Evolutionary conservation across 1,284 basidiomycete genomes (phyloP).

Genomic region (Naganishia sp.): DNA sequence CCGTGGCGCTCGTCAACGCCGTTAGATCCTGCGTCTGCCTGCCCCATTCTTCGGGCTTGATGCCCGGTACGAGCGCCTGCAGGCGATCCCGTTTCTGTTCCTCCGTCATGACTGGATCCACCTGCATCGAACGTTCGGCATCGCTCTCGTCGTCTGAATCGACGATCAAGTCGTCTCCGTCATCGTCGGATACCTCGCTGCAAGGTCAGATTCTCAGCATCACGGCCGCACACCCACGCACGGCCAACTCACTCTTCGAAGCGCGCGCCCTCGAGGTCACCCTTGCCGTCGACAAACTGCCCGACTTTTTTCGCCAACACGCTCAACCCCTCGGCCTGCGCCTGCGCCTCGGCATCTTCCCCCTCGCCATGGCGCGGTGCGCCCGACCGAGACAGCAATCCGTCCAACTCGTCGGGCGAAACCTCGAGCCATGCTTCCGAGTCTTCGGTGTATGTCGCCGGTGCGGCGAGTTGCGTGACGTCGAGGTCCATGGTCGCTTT

Average conservation of each 20-base stretch:
- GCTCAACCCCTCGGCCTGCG: slow-evolving; percentile 69
- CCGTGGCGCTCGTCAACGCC: slow-evolving; percentile 53
- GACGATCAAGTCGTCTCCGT: slow-evolving; percentile 54
- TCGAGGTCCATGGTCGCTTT: slow-evolving; percentile 36
- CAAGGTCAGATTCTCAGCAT: neutral
- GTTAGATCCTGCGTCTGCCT: slow-evolving; percentile 37
- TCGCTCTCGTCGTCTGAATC: slow-evolving; percentile 48
- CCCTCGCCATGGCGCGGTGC: slow-evolving; percentile 30
- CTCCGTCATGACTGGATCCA: slow-evolving; percentile 38
- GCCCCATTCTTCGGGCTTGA: slow-evolving; percentile 55
- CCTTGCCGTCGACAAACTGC: slow-evolving; percentile 80
- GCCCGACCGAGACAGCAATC: slow-evolving; percentile 40
- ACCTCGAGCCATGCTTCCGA: slow-evolving; percentile 50
- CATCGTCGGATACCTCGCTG: slow-evolving; percentile 50
- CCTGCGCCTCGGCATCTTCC: slow-evolving; percentile 59
- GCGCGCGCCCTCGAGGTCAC: slow-evolving; percentile 77
- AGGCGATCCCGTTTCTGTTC: slow-evolving; percentile 46
- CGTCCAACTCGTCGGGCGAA: slow-evolving; percentile 52
- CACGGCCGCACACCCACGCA: too few relatives aligned
- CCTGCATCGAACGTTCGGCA: slow-evolving; percentile 38
- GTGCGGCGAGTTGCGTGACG: slow-evolving; percentile 18
- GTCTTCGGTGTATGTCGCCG: slow-evolving; percentile 41
- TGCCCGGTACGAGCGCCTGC: slow-evolving; percentile 51
- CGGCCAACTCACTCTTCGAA: slow-evolving; percentile 91
- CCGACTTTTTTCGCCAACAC: slow-evolving; percentile 80